Evolutionary conservation across 2,329 filamentous ascomycete species (phyloP), one percentile per base, ranked within the genome.

Genomic region (Chaetomiaceae sp.): DNA sequence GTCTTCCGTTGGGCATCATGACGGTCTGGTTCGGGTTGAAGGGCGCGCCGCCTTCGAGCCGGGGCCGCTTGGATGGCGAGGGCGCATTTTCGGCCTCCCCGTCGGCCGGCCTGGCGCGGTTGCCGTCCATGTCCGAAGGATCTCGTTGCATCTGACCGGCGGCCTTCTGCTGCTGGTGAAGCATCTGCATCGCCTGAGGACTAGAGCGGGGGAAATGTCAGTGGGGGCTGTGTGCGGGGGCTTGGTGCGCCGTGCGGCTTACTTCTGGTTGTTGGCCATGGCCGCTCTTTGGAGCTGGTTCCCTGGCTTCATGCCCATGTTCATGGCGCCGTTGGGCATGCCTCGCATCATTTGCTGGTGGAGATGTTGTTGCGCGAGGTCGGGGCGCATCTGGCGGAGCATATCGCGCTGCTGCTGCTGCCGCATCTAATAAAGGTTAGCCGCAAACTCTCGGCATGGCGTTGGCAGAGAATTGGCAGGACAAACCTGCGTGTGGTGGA

Each of bases 51-150:
- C 86, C 84, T 60, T 91, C 89, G 56, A 96, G 81, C 53, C 91
- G 88, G 54, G 85, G 89, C 65, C 91, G 83, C 75, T 97, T 97
- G 59, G 88, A 92, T 2, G 92, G 92, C 29, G 92, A 97, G 4
- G 91, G 90, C 23, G 89, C 91, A 65, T 94, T 94, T 49, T 96
- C 91, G 51, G 84, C 85, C 34, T 87, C 86, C 47, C 85, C 84
- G 7, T 92, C 92, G 54, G 86, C 84, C 25, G 90, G 86, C 55
- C 91, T 83, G 59, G 86, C 84, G 56, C 87, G 88, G 71, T 87
- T 89, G 70, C 87, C 87, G 64, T 95, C 90, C 81, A 94, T 90
- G 58, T 87, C 85, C 15, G 89, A 92, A 50, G 89, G 88, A 64
- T 95, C 90, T 56, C 90, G 81, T 68, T 92, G 88, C 88, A 96